Conservation (phyloP, 345 rosid species). For the Carallia brachiata region DNA sequence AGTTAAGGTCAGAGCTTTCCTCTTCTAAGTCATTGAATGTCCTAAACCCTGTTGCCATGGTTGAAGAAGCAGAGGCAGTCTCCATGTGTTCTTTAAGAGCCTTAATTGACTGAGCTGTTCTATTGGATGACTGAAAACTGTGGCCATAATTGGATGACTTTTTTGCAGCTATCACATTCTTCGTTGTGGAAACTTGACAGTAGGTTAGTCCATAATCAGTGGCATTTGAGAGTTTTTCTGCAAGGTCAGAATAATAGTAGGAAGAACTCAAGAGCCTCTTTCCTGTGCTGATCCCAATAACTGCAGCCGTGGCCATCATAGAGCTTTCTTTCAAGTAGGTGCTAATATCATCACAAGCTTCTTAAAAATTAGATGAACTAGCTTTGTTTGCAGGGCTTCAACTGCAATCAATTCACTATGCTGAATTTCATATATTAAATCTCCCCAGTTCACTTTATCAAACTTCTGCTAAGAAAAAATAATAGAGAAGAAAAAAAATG, state of each 20-base stretch:
- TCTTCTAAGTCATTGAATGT: slow-evolving; percentile 39
- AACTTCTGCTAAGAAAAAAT: slow-evolving; percentile 11
- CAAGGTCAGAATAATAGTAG: slow-evolving; percentile 49
- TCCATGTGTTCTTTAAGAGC: slow-evolving; percentile 62
- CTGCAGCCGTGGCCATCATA: slow-evolving; percentile 82
- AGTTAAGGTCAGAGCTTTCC: slow-evolving; percentile 46
- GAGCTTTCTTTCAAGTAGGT: slow-evolving; percentile 21
- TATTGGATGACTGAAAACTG: slow-evolving; percentile 42
- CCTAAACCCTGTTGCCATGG: slow-evolving; percentile 38
- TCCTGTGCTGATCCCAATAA: slow-evolving; percentile 72
- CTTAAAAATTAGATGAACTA: slow-evolving; percentile 22
- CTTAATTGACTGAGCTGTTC: slow-evolving; percentile 43
- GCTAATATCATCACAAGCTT: slow-evolving; percentile 32
- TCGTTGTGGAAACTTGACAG: slow-evolving; percentile 41
- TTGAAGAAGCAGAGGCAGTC: slow-evolving; percentile 37
- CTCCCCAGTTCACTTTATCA: slow-evolving; percentile 8
- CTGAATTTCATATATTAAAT: slow-evolving; percentile 11
- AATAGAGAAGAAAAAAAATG: background rate
- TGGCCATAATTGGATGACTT: slow-evolving; percentile 53
- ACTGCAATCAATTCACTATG: slow-evolving; percentile 2
- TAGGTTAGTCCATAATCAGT: slow-evolving; percentile 47
- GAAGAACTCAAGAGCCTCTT: slow-evolving; percentile 77
- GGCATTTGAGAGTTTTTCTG: slow-evolving; percentile 44
- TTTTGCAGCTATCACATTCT: slow-evolving; percentile 43
- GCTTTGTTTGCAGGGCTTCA: slow-evolving; percentile 16